These are phyloP conservation scores for Eucalyptus pumila DNA, from an alignment of 345 rosid genomes.

Conservation along the genomic window DNA sequence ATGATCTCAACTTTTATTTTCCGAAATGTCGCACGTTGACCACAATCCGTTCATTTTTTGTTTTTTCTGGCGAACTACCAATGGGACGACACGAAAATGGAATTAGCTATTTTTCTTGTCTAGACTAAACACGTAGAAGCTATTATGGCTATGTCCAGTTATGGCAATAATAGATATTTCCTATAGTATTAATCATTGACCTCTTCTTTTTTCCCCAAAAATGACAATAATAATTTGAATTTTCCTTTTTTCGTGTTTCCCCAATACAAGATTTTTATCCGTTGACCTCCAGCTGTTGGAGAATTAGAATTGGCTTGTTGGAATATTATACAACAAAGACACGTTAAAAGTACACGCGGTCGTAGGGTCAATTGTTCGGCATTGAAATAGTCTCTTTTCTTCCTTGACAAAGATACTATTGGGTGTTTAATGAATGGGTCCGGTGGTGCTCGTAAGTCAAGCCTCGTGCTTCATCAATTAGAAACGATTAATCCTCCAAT, in stretches of 20 bases:
- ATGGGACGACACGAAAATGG: neutral
- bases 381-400: neutral
- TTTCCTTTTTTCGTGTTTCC: neutral
- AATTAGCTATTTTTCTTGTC: neutral
- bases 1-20: neutral
- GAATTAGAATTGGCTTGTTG: neutral
- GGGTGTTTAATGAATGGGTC: neutral
- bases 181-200: neutral
- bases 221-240: neutral
- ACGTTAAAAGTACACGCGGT: neutral
- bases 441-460: neutral
- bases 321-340: neutral
- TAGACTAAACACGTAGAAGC: neutral
- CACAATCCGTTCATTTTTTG: neutral
- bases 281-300: neutral
- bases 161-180: neutral
- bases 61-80: neutral
- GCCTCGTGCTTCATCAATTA: neutral
- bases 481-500: neutral
- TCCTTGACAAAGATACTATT: neutral
- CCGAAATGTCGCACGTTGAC: neutral
- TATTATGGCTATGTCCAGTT: neutral
- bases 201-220: neutral
- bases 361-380: neutral
- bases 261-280: neutral